phyloP scores from a whole-genome alignment of 768 basidiomycete species.

The Flagelloscypha sp. region DNA sequence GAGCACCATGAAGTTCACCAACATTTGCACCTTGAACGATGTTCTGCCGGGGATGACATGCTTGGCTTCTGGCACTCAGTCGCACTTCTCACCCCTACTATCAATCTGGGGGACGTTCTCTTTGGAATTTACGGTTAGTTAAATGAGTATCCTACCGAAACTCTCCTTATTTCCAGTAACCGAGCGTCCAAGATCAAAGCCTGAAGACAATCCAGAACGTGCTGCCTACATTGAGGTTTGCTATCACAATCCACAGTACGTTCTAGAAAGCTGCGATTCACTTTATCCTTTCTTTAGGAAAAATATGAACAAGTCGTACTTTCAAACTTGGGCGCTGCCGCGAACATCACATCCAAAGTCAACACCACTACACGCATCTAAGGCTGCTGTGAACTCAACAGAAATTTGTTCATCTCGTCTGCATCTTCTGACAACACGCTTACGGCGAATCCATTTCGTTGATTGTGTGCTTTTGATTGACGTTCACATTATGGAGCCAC shows the following conservation, averaged over 20 bases:
- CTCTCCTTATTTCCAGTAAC: conserved; percentile 12
- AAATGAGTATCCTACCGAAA: conserved; percentile 10
- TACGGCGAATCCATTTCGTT: conserved; percentile 28
- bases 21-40: not conserved
- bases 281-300: conserved; percentile 10
- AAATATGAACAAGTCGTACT: conserved; percentile 10
- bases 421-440: conserved; percentile 33
- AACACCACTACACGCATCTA: conserved; percentile 28
- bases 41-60: not conserved
- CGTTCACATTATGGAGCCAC: too few relatives aligned
- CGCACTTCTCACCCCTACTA: conserved; percentile 12
- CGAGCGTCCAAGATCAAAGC: conserved; percentile 10
- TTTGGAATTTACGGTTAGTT: conserved; percentile 12
- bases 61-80: conserved; percentile 1
- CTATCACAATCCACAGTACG: conserved; percentile 5
- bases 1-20: conserved; percentile 5
- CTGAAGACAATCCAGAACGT: conserved; percentile 10
- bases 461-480: conserved; percentile 22
- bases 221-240: conserved; percentile 6
- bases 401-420: conserved; percentile 43
- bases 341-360: conserved; percentile 10
- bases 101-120: conserved; percentile 11
- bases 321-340: conserved; percentile 7
- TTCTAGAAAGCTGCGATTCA: conserved; percentile 13
- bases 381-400: conserved; percentile 28